Conservation (phyloP, 1,284 basidiomycete species). For the Neonothopanus nambi region DNA sequence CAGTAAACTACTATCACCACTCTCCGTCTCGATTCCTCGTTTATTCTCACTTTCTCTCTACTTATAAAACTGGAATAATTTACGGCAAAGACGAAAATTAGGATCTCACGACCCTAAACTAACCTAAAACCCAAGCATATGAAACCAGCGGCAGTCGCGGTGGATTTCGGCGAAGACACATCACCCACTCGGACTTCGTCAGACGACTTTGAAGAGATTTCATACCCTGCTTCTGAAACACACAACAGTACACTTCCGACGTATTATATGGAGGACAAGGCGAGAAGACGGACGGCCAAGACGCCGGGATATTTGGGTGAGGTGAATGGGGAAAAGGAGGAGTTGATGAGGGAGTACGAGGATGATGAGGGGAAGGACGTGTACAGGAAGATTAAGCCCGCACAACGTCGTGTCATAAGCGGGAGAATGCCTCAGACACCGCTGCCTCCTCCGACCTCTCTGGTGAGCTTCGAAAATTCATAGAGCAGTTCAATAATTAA, state of each 20-base stretch:
- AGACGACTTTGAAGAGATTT: constrained; percentile 71
- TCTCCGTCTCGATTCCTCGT: neutral
- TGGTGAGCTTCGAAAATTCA: too few relatives aligned
- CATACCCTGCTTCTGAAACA: constrained; percentile 45
- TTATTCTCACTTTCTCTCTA: neutral
- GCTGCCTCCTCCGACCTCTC: constrained; percentile 66
- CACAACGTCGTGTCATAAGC: constrained; percentile 59
- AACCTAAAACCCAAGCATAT: constrained; percentile 31
- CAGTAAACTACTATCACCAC: neutral
- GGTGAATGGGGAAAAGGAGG: constrained; percentile 35
- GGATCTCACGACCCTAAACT: too few relatives aligned
- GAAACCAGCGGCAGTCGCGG: constrained; percentile 64
- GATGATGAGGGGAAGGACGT: constrained; percentile 77
- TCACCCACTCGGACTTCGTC: constrained; percentile 48
- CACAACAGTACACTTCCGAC: constrained; percentile 51
- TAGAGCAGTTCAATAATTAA: too few relatives aligned
- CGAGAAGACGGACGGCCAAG: constrained; percentile 50
- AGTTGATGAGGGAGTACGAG: constrained; percentile 33
- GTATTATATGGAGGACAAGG: constrained; percentile 77
- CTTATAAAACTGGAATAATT: neutral
- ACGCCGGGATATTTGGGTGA: too few relatives aligned
- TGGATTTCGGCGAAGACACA: constrained; percentile 65
- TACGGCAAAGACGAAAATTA: too few relatives aligned
- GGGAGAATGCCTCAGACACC: constrained; percentile 61
- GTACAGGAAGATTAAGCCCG: too few relatives aligned